Base-by-base conservation (phyloP, 73 alveolate genomes). In the Paramecium sexaurelia region DNA sequence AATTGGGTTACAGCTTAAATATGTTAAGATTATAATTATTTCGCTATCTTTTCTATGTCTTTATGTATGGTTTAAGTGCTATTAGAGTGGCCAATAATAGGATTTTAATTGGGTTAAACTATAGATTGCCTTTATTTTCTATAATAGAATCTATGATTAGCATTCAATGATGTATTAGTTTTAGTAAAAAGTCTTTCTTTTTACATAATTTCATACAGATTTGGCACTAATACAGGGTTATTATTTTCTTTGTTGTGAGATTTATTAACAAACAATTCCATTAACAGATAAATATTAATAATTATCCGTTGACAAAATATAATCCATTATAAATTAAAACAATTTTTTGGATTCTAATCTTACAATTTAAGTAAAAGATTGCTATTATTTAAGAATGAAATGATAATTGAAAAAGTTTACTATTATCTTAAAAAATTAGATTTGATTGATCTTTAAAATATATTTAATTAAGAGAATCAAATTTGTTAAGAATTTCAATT, bases 191-290 rank as follows among this genome's bases (percentile, higher is more conserved):
- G 3, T 29, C 87, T 66, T 73, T 73, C 87, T 19, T 73, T 73
- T 33, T 27, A 73, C 36, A 73, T 32, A 15, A 36, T 73, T 9
- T 73, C 87, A 4, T 27, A 36, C 35, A 11, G 43, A 17, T 27
- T 27, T 8, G 67, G 87, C 7, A 73, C 67, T 73, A 73, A 73
- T 20, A 73, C 87, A 27, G 87, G 87, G 87, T 73, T 73, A 10
- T 19, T 73, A 20, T 73, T 73, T 37, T 73, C 87, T 17, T 73
- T 73, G 27, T 73, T 73, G 1, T 10, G 36, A 20, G 36, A 27
- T 33, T 39, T 27, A 73, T 73, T 73, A 39, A 32, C 87, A 73
- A 37, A 73, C 87, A 73, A 36, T 33, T 73, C 87, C 87, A 73
- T 73, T 73, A 73, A 32, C 83, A 61, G 83, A 61, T 61, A 61